Base-by-base conservation (phyloP, 2,329 filamentous ascomycete genomes). In the Coniella lustricola region DNA sequence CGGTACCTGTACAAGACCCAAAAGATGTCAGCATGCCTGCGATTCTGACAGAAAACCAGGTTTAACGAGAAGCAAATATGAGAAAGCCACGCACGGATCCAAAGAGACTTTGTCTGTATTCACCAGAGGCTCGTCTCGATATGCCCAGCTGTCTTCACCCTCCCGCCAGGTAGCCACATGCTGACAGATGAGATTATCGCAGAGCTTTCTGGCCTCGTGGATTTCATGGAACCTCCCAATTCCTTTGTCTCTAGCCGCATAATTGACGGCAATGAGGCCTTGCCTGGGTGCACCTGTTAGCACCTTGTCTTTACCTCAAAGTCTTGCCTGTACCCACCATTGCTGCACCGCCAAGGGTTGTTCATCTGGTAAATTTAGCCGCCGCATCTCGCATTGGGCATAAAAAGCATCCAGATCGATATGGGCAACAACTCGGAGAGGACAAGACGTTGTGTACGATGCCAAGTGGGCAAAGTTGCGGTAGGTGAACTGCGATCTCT, bases 321-420 rank as follows among this genome's bases (percentile, higher is more conserved):
- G n/a, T 7, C 13, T 17, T 20, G 10, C 10, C 14, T 38, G 12
- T 21, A 40, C n/a, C 5, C 69, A 84, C 87, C 87, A 97, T 73
- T 97, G 91, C 62, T 94, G 90, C 17, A 98, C 93, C 1, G 90
- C 93, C 20, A 98, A 77, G 9, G 93, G 93, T 55, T 82, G 78
- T 49, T 89, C 79, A 53, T 87, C 82, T 13, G 84, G 72, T 10
- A 87, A 71, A 12, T 82, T 83, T 38, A 97, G 75, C 7, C 93
- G 82, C 9, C 95, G 82, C 77, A 90, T 94, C 68, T 98, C 93
- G 63, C 90, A 96, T 71, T 98, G 93, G 3, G 87, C 86, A 65
- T 98, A 98, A 68, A 98, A 98, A 34, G 91, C 91, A 77, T 98
- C 93, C 51, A 98, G 82, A 61, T 98, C 93, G 54, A 97, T 82